A percentile compares a stretch with the other conserved stretches of the same genome.
These are phyloP conservation scores for Persicaria maculosa DNA, from an alignment of 148 eudicot species.

Conservation along the genomic window DNA sequence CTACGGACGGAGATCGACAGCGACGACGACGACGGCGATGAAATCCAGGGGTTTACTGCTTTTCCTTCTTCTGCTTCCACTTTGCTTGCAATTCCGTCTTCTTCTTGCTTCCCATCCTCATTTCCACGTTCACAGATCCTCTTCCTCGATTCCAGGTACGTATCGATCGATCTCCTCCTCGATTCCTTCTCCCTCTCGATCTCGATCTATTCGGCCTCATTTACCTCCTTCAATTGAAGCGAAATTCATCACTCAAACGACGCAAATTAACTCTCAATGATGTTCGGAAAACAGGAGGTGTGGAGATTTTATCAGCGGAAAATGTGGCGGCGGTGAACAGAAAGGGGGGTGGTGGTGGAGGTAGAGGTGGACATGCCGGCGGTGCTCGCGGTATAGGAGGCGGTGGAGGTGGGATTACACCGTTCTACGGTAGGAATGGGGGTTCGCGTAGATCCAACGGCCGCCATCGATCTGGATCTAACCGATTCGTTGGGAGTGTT, in stretches of 20 bases:
- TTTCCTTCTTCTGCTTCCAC: background rate
- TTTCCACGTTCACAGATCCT: background rate
- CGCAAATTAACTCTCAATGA: no score
- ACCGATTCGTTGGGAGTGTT: background rate
- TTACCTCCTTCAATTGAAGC: background rate
- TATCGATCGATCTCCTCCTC: background rate
- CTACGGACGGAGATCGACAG: background rate
- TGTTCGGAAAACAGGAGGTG: background rate
- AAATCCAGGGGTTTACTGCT: background rate
- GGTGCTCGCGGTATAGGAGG: background rate
- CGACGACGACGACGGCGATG: background rate
- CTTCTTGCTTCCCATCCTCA: background rate
- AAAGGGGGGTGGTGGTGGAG: background rate
- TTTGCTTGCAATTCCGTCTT: background rate
- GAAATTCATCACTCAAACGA: background rate
- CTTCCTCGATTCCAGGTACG: background rate
- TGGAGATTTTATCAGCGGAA: background rate
- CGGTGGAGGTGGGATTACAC: background rate
- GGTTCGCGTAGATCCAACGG: conserved; percentile 2
- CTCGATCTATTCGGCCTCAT: no score
- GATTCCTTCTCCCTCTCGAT: background rate
- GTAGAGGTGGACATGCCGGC: background rate
- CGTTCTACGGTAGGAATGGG: conserved; percentile 1
- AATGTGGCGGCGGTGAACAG: background rate
- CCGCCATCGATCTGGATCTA: background rate